phyloP scores from a whole-genome alignment of 768 basidiomycete species.

The Kwoniella botswanensis region DNA sequence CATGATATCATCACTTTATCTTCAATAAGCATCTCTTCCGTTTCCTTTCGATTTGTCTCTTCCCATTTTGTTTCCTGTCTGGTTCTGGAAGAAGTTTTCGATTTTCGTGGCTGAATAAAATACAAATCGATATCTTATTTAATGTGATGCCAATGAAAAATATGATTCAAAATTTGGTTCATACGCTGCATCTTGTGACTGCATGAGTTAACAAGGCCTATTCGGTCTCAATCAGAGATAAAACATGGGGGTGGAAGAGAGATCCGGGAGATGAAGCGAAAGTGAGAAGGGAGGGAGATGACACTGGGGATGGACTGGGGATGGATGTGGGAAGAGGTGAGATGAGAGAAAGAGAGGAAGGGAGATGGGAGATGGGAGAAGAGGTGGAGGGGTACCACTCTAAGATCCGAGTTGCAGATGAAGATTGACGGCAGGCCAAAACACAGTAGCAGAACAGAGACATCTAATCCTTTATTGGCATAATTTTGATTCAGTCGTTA shows the following conservation, averaged over 20 bases:
- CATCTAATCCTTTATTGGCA: no score
- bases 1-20: background rate
- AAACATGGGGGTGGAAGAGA: background rate
- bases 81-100: background rate
- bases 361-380: no score
- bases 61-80: background rate
- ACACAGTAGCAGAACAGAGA: no score
- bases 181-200: background rate
- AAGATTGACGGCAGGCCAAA: no score
- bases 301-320: no score
- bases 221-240: background rate
- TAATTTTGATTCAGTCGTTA: no score
- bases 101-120: background rate
- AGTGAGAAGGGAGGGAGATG: no score
- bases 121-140: background rate
- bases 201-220: background rate
- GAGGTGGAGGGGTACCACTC: no score
- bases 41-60: background rate
- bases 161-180: background rate
- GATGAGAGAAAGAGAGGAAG: no score
- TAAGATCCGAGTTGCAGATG: no score
- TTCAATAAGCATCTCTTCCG: background rate
- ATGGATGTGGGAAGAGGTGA: no score
- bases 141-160: background rate
- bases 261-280: background rate